Base-by-base conservation (phyloP, 371 early-diverging fungal species). In the Sporodiniella umbellata region DNA sequence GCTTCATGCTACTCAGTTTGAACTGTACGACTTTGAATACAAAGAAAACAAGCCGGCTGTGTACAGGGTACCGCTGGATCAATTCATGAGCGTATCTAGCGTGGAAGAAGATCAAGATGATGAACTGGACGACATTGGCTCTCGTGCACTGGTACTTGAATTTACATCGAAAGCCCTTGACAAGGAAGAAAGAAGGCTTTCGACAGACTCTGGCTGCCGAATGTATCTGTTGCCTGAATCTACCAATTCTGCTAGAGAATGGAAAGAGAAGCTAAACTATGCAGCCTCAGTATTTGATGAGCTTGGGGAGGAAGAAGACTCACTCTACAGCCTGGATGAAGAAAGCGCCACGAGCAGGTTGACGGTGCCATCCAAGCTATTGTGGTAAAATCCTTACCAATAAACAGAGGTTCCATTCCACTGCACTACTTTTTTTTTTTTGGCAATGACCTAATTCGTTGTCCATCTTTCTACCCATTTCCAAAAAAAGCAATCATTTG, bases 21-120 rank as follows among this genome's bases (percentile, higher is more conserved):
- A 57, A n/a, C 21, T 67, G 6, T 63, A 63, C 42, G 68, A 67
- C 23, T 67, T 67, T 39, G 60, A 63, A 46, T 66, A 66, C 39
- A 62, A 53, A 51, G 56, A 60, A 54, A 54, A 50, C 17, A 53
- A 61, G 14, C 51, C 60, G 17, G 51, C 65, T 3, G 40, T 60
- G 4, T 54, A 56, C 44, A 28, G 56, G 19, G 53, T 65, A 11
- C 65, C 65, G 5, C 25, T 65, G 7, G 54, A 60, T 37, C 49
- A 60, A 19, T 56, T 65, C 19, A 38, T 65, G n/a, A 53, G 37
- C 5, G 58, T 54, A 15, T 48, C 60, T 18, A 48, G 33, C 7
- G 21, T 39, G 21, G 48, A 56, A 40, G 57, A 60, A 33, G 54
- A 65, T 8, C 60, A 53, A 12, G 65, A 60, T 28, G 60, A 60